A percentile compares a stretch with the other conserved stretches of the same genome.
phyloP scores from a whole-genome alignment of 192 early-diverging fungal species.

The Backusella macrospora region DNA sequence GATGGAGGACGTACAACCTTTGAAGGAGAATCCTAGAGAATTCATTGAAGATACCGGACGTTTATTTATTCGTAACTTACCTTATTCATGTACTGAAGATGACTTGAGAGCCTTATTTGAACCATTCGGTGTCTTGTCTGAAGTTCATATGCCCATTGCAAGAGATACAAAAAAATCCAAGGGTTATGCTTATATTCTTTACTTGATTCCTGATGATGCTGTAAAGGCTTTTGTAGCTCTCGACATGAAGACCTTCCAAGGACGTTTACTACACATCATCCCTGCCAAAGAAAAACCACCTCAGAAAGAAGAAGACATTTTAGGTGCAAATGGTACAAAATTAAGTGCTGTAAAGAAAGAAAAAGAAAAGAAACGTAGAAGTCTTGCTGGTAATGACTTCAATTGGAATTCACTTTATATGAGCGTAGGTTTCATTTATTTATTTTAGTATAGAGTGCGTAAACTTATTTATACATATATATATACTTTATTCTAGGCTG shows the following conservation, averaged over 20 bases:
- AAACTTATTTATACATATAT: conserved; percentile 12
- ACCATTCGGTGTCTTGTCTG: conserved; percentile 88
- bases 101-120: conserved; percentile 84
- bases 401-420: conserved; percentile 98
- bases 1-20: not conserved
- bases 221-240: conserved; percentile 82
- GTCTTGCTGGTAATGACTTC: conserved; percentile 77
- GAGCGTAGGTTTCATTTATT: conserved; percentile 63
- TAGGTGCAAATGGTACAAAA: conserved; percentile 53
- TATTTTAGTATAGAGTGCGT: conserved; percentile 1
- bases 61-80: conserved; percentile 91
- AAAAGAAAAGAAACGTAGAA: conserved; percentile 80
- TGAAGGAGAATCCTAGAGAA: conserved; percentile 52
- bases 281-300: conserved; percentile 87
- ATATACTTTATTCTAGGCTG: conserved; percentile 53
- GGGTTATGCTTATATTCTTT: conserved; percentile 92
- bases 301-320: conserved; percentile 55
- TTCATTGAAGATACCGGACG: conserved; percentile 93
- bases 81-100: conserved; percentile 87
- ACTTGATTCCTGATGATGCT: conserved; percentile 90
- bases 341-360: conserved; percentile 78
- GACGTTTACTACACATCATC: conserved; percentile 87
- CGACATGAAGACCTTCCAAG: conserved; percentile 89
- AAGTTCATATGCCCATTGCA: conserved; percentile 94
- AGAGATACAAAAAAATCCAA: conserved; percentile 91